phyloP scores from a whole-genome alignment of 176 grass and related monocot genomes.

The Eragrostis curvula region DNA sequence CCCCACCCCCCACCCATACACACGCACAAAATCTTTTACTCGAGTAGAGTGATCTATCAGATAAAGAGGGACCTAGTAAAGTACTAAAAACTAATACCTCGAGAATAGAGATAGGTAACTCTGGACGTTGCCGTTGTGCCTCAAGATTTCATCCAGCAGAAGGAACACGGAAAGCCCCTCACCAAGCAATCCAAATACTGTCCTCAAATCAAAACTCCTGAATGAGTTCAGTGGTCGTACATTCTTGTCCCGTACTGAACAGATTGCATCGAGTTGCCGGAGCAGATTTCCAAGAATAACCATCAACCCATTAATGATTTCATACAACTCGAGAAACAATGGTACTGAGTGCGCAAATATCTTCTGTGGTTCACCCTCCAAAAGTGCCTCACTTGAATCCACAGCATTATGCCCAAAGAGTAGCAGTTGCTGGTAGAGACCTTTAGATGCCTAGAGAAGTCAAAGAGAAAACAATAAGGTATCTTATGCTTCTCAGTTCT shows the following conservation, averaged over 20 bases:
- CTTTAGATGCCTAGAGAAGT: slow-evolving; percentile 61
- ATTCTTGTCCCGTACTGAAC: slow-evolving; percentile 65
- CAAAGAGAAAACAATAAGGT: background rate
- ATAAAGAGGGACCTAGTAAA: background rate
- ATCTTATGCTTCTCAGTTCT: background rate
- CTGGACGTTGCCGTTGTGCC: slow-evolving; percentile 60
- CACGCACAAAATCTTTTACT: too few species aligned
- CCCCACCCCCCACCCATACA: too few species aligned
- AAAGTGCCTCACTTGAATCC: slow-evolving; percentile 56
- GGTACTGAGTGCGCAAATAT: slow-evolving; percentile 64
- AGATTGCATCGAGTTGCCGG: slow-evolving; percentile 67
- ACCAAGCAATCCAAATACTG: slow-evolving; percentile 64
- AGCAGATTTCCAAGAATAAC: slow-evolving; percentile 71
- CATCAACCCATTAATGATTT: slow-evolving; percentile 50
- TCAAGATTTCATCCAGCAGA: slow-evolving; percentile 75
- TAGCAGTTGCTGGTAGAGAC: slow-evolving; percentile 58
- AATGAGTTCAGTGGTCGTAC: slow-evolving; percentile 76
- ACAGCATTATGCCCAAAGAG: slow-evolving; percentile 56
- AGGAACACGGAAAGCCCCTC: slow-evolving; percentile 67
- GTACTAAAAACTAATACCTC: slow-evolving; percentile 50
- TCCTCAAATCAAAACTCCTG: slow-evolving; percentile 60
- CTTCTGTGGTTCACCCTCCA: slow-evolving; percentile 82
- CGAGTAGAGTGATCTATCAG: slow-evolving; percentile 11
- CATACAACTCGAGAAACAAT: slow-evolving; percentile 65
- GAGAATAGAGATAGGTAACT: slow-evolving; percentile 64